These are phyloP conservation scores for Melocanna baccifera DNA, from an alignment of 176 grass and related monocot genomes.

Conservation along the genomic window DNA sequence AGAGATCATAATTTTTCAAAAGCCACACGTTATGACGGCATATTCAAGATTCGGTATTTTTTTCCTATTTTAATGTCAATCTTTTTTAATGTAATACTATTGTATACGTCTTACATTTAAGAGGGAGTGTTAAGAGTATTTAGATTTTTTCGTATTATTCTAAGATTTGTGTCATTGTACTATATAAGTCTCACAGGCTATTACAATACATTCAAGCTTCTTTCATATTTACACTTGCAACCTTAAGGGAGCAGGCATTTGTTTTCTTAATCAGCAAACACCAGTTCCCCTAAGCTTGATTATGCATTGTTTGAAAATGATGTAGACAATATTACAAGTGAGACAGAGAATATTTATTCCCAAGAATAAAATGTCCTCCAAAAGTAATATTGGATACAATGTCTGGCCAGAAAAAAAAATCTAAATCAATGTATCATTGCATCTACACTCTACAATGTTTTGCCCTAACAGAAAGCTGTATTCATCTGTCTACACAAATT, in stretches of 20 bases:
- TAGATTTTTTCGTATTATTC: too few relatives aligned
- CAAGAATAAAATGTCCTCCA: background rate
- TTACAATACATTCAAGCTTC: too few relatives aligned
- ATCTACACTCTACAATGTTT: background rate
- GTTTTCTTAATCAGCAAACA: conserved; percentile 4
- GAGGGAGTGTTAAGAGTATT: too few relatives aligned
- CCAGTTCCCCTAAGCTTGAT: background rate
- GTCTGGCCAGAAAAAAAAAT: background rate
- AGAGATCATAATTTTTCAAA: too few relatives aligned
- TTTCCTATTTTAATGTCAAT: too few relatives aligned
- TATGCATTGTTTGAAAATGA: conserved; percentile 3
- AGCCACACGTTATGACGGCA: too few relatives aligned
- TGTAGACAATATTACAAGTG: background rate
- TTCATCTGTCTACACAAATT: background rate
- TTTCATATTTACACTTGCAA: background rate
- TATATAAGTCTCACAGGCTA: too few relatives aligned
- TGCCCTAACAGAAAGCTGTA: background rate
- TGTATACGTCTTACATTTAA: too few relatives aligned
- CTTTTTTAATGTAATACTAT: too few relatives aligned
- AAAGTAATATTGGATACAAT: background rate
- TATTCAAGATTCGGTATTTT: too few relatives aligned
- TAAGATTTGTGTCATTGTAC: too few relatives aligned
- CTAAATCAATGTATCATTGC: background rate
- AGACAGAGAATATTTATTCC: background rate
- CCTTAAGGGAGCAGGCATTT: background rate